These are phyloP conservation scores for Scheffersomyces lignosus DNA, from an alignment of 805 yeast species.

Conservation along the genomic window DNA sequence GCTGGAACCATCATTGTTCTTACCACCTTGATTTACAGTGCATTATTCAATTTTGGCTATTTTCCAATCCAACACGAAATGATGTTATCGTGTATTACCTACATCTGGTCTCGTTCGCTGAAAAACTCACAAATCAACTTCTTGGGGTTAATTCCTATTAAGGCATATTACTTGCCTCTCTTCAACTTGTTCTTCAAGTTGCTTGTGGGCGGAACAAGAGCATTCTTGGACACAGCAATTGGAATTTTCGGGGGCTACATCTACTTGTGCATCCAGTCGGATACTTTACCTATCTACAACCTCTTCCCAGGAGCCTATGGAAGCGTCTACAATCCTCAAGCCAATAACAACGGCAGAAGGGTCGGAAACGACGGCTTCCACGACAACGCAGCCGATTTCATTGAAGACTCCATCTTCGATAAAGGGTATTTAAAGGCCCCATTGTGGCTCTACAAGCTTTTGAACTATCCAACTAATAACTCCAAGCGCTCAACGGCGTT, in stretches of 20 bases:
- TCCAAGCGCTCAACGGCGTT: constrained; percentile 7
- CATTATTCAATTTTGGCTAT: constrained; percentile 17
- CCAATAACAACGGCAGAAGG: constrained; percentile 18
- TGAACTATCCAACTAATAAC: constrained; percentile 26
- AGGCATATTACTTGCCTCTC: constrained; percentile 56
- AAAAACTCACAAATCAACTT: constrained; percentile 55
- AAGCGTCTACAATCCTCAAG: constrained; percentile 4
- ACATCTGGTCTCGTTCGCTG: constrained; percentile 60
- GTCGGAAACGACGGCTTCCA: constrained; percentile 27
- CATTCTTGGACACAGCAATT: constrained; percentile 41
- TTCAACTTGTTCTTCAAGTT: constrained; percentile 32
- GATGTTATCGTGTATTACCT: constrained; percentile 55
- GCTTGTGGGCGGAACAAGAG: constrained; percentile 43
- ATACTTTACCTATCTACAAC: constrained; percentile 45
- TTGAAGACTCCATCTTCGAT: constrained; percentile 46
- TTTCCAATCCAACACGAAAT: constrained; percentile 33
- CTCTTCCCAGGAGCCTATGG: constrained; percentile 33
- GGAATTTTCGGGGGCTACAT: constrained; percentile 60
- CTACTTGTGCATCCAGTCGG: constrained; percentile 62
- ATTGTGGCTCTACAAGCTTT: constrained; percentile 29
- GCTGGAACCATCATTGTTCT: constrained; percentile 49
- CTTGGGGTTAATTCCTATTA: constrained; percentile 50
- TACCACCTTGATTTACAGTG: constrained; percentile 27
- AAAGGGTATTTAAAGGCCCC: constrained; percentile 62
- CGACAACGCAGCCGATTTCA: constrained; percentile 14